Percentiles rank a stretch among this genome's conserved stretches.
Conservation (phyloP, 257 asterid species). For the Euphrasia confusa region DNA sequence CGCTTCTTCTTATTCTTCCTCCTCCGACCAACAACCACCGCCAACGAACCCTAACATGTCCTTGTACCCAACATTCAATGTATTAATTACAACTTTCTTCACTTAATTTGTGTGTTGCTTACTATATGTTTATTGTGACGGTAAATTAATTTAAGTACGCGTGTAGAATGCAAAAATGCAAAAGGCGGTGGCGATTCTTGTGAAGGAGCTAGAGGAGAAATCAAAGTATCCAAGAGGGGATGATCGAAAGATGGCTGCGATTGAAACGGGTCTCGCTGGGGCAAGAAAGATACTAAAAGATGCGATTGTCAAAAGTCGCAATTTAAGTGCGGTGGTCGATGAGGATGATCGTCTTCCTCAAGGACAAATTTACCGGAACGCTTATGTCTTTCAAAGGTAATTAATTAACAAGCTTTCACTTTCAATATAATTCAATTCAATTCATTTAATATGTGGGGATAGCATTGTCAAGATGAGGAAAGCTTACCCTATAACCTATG, state of each 20-base stretch:
- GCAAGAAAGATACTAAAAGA: slow-evolving; percentile 47
- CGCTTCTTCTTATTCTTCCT: slow-evolving; percentile 17
- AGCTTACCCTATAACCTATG: no score
- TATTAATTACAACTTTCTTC: slow-evolving; percentile 18
- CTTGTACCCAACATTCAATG: slow-evolving; percentile 55
- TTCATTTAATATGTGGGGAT: not conserved
- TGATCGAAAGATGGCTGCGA: slow-evolving; percentile 38
- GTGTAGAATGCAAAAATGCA: slow-evolving; percentile 49
- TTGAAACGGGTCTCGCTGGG: slow-evolving; percentile 43
- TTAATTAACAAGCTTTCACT: not conserved
- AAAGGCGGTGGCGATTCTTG: slow-evolving; percentile 38
- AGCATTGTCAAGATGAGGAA: not conserved
- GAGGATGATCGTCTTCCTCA: slow-evolving; percentile 39
- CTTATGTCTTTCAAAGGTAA: slow-evolving; percentile 53
- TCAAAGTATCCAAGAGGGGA: slow-evolving; percentile 31
- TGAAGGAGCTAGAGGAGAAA: slow-evolving; percentile 40
- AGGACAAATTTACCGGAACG: slow-evolving; percentile 49
- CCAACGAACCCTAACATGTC: slow-evolving; percentile 26
- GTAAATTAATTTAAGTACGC: not conserved
- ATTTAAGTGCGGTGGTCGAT: slow-evolving; percentile 22
- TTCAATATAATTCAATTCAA: not conserved
- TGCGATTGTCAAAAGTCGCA: slow-evolving; percentile 31
- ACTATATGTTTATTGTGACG: not conserved
- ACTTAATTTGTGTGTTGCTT: not conserved
- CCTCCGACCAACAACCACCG: not conserved